These are phyloP conservation scores for Quercus tomentella DNA, from an alignment of 331 rosid species.

Conservation along the genomic window DNA sequence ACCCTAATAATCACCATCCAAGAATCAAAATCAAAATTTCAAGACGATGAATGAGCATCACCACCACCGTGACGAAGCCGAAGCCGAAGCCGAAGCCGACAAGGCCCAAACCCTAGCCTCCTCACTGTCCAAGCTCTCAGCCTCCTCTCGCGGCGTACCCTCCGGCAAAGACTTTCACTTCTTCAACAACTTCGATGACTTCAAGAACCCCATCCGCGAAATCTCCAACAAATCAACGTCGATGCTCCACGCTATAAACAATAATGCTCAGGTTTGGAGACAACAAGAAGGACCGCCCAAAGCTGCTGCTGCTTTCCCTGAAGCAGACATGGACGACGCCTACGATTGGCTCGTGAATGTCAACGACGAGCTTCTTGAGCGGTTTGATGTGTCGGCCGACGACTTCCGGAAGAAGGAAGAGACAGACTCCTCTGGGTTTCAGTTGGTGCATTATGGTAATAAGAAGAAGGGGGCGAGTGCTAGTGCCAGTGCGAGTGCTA, in stretches of 20 bases:
- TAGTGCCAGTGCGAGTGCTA: conserved; percentile 3
- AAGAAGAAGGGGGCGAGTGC: conserved; percentile 30
- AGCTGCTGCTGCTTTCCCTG: conserved; percentile 40
- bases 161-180: conserved; percentile 64
- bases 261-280: conserved; percentile 49
- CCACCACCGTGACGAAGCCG: conserved; percentile 33
- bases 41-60: conserved; percentile 5
- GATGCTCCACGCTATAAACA: conserved; percentile 41
- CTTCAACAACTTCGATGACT: conserved; percentile 60
- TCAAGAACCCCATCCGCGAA: conserved; percentile 49
- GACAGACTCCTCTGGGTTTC: conserved; percentile 50
- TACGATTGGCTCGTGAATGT: conserved; percentile 79
- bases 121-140: conserved; percentile 49
- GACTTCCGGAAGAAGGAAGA: conserved; percentile 62
- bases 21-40: not conserved
- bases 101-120: conserved; percentile 39
- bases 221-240: conserved; percentile 49
- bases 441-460: conserved; percentile 34
- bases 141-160: conserved; percentile 56
- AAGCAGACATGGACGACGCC: conserved; percentile 58
- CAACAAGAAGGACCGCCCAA: conserved; percentile 9
- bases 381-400: conserved; percentile 51
- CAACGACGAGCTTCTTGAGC: conserved; percentile 73
- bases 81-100: conserved; percentile 27
- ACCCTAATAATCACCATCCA: no score